These are phyloP conservation scores for Lindgomyces ingoldianus DNA, from an alignment of 495 filamentous ascomycete genomes.

Conservation along the genomic window DNA sequence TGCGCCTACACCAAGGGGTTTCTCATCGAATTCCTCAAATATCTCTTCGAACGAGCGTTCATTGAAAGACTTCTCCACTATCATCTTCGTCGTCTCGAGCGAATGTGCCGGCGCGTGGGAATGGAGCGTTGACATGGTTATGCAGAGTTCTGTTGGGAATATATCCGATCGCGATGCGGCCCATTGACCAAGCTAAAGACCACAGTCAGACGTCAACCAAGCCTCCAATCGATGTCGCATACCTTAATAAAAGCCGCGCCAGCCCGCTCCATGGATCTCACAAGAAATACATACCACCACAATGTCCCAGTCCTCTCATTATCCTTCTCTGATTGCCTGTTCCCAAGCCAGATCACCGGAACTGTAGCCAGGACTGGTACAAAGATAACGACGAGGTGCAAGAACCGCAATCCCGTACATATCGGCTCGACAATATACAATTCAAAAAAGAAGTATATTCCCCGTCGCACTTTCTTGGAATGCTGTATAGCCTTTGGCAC, in stretches of 20 bases:
- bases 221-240: slow-evolving; percentile 17
- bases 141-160: slow-evolving; percentile 92
- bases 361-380: slow-evolving; percentile 80
- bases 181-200: slow-evolving; percentile 89
- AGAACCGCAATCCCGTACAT: slow-evolving; percentile 80
- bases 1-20: slow-evolving; percentile 88
- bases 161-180: slow-evolving; percentile 95
- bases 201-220: slow-evolving; percentile 1
- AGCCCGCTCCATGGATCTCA: slow-evolving; percentile 86
- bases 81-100: slow-evolving; percentile 74
- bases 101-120: slow-evolving; percentile 93
- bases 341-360: slow-evolving; percentile 79
- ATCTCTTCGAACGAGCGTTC: slow-evolving; percentile 82
- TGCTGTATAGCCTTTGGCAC: slow-evolving; percentile 62
- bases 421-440: slow-evolving; percentile 80
- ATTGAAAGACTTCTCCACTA: slow-evolving; percentile 76
- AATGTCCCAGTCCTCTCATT: slow-evolving; percentile 76
- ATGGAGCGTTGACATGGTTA: slow-evolving; percentile 90
- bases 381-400: slow-evolving; percentile 85
- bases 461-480: slow-evolving; percentile 54
- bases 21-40: slow-evolving; percentile 93
- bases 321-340: slow-evolving; percentile 57
- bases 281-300: slow-evolving; percentile 94
- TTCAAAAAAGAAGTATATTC: slow-evolving; percentile 64
- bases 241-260: slow-evolving; percentile 99